Percentiles rank a stretch among this genome's conserved stretches.
Conservation (phyloP, 345 rosid genomes). For the Brassica cretica region DNA sequence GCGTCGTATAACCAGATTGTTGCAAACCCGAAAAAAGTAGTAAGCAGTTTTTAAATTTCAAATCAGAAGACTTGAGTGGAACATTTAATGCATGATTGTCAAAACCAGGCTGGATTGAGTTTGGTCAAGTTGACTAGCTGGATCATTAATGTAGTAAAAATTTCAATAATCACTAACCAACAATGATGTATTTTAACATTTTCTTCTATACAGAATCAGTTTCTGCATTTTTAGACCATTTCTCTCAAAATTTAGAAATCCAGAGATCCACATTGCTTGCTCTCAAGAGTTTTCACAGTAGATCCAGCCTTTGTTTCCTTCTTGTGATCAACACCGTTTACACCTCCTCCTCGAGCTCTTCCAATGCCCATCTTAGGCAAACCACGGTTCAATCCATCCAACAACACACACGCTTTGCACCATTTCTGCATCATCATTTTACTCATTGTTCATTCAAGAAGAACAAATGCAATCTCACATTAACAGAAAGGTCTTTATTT, state of each 20-base stretch:
- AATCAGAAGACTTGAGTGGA: not conserved
- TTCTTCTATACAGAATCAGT: conserved; percentile 6
- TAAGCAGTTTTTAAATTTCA: not conserved
- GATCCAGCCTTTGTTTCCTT: conserved; percentile 39
- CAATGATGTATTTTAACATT: not conserved
- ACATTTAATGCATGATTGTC: not conserved
- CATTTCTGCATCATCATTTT: conserved; percentile 54
- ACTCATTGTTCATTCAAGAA: not conserved
- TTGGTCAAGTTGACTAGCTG: conserved; percentile 11
- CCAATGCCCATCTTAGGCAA: conserved; percentile 91
- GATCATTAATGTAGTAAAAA: not conserved
- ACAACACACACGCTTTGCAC: conserved; percentile 91
- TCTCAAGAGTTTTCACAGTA: conserved; percentile 49
- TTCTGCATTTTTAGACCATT: not conserved
- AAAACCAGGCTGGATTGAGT: not conserved
- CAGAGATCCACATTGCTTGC: conserved; percentile 80
- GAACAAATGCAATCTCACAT: not conserved
- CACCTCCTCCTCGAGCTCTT: conserved; percentile 52
- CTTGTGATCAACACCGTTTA: conserved; percentile 41
- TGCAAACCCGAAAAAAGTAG: not conserved
- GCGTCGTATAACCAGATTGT: not conserved
- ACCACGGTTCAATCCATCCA: conserved; percentile 86
- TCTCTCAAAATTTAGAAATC: conserved; percentile 42
- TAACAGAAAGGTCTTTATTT: not conserved
- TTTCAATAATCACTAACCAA: not conserved